These are phyloP conservation scores for Ambrosiella xylebori DNA, from an alignment of 2,329 filamentous ascomycete genomes.

Conservation along the genomic window DNA sequence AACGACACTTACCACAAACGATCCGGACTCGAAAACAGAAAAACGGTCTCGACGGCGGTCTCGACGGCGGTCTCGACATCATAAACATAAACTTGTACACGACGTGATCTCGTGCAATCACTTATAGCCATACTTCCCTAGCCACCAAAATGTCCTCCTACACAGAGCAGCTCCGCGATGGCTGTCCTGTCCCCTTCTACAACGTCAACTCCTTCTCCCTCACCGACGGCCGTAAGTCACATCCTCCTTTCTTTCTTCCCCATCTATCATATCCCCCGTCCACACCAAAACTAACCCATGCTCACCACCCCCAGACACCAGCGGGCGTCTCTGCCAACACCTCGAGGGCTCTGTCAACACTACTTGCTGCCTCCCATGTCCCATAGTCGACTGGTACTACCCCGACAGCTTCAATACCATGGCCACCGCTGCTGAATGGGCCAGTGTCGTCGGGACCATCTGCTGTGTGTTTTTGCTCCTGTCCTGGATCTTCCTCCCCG, in stretches of 20 bases:
- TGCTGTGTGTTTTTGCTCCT: constrained; percentile 59
- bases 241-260: neutral
- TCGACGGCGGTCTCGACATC: no score
- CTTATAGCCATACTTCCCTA: no score
- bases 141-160: neutral
- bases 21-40: no score
- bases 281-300: constrained; percentile 18
- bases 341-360: constrained; percentile 25
- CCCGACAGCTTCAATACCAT: constrained; percentile 41
- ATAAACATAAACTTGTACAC: no score
- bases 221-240: constrained; percentile 13
- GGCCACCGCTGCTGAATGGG: constrained; percentile 57
- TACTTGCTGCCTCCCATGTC: constrained; percentile 79
- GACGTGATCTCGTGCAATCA: no score
- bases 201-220: constrained; percentile 8
- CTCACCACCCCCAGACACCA: constrained; percentile 28
- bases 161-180: constrained; percentile 9
- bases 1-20: no score
- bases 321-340: constrained; percentile 36
- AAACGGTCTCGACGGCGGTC: no score
- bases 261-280: neutral
- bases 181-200: constrained; percentile 13
- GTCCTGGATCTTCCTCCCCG: constrained; percentile 64
- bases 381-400: constrained; percentile 61
- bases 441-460: constrained; percentile 57